Evolutionary conservation across 129 eudicot species (phyloP).

Genomic region (Tagetes erecta): DNA sequence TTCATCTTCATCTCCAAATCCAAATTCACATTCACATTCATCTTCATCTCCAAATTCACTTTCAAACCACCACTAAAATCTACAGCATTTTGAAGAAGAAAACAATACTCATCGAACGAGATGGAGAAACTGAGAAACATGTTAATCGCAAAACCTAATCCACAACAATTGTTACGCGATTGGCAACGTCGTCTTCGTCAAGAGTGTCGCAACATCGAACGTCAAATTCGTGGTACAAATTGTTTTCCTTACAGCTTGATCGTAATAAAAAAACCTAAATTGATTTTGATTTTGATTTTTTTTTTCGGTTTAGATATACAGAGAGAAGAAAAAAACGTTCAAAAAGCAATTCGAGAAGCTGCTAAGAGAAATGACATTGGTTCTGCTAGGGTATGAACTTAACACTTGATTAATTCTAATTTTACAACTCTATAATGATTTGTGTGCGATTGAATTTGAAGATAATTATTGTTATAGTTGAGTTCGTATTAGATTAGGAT

Average conservation of each 20-base stretch:
- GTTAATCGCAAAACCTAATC: constrained; percentile 79
- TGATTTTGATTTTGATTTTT: constrained; percentile 1
- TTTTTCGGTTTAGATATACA: constrained; percentile 51
- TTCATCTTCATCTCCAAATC: too few relatives aligned
- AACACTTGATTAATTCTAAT: not conserved
- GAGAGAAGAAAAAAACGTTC: constrained; percentile 87
- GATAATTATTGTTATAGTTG: too few relatives aligned
- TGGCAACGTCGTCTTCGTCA: constrained; percentile 97
- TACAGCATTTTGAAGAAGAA: not conserved
- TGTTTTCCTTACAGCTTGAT: too few relatives aligned
- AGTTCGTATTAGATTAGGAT: too few relatives aligned
- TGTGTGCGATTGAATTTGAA: too few relatives aligned
- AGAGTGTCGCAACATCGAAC: constrained; percentile 89
- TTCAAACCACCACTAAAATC: not conserved
- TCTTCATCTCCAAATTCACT: not conserved
- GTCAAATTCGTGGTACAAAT: constrained; percentile 77
- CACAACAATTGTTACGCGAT: constrained; percentile 76
- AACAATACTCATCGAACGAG: constrained; percentile 4
- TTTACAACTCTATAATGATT: not conserved
- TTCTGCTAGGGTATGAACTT: constrained; percentile 76
- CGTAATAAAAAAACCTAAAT: not conserved
- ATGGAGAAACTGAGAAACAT: constrained; percentile 85
- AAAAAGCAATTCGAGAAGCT: constrained; percentile 92
- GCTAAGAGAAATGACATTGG: constrained; percentile 90
- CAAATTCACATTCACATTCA: too few relatives aligned